phyloP scores from a whole-genome alignment of 1,284 basidiomycete genomes.

The Ustilago shanxiensis region DNA sequence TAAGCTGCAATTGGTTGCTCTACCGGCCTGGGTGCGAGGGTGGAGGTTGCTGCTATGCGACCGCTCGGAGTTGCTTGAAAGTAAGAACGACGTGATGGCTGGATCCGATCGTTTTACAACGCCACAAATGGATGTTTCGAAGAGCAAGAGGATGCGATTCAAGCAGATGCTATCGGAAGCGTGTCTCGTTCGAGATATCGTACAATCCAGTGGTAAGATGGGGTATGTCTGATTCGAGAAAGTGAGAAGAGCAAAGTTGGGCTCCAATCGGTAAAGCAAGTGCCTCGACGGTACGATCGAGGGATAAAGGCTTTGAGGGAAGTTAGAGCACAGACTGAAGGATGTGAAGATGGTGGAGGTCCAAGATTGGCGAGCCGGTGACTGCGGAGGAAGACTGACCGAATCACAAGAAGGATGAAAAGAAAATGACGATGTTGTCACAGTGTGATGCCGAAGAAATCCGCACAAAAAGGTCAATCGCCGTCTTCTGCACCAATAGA shows the following conservation, averaged over 20 bases:
- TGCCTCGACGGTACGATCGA: neutral
- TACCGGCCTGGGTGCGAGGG: neutral
- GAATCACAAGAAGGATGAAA: conserved; percentile 6
- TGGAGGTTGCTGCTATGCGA: conserved; percentile 19
- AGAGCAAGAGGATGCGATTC: neutral
- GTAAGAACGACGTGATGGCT: conserved; percentile 33
- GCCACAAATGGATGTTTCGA: neutral
- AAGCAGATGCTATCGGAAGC: neutral
- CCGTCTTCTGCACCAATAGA: conserved; percentile 17
- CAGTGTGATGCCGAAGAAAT: conserved; percentile 19
- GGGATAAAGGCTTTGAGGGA: neutral
- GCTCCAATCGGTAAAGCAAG: neutral
- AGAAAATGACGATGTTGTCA: conserved; percentile 7
- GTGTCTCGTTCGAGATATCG: neutral
- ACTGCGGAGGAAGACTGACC: conserved; percentile 28
- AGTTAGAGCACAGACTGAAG: neutral
- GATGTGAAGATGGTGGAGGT: conserved; percentile 12
- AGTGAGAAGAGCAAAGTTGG: neutral
- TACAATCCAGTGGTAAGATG: neutral
- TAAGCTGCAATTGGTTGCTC: conserved; percentile 26
- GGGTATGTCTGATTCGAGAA: neutral
- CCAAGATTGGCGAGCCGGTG: conserved; percentile 3
- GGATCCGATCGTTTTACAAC: neutral
- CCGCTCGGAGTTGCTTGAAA: conserved; percentile 11
- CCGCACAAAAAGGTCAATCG: conserved; percentile 11